These are phyloP conservation scores for Emiliania huxleyi DNA, from an alignment of 78 protist species.

Conservation along the genomic window DNA sequence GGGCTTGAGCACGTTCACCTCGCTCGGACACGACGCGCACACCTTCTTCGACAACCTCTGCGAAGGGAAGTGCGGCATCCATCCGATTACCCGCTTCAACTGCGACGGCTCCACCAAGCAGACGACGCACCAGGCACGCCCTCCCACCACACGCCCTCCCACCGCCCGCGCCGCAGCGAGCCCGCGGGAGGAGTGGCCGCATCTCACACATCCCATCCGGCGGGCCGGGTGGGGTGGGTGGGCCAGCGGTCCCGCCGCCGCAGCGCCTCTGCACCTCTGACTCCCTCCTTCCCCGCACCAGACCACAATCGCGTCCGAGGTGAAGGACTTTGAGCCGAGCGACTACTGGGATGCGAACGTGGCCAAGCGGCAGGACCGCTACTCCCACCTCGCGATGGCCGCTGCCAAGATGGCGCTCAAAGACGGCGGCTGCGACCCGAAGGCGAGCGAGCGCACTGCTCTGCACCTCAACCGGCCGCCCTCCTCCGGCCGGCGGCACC, in stretches of 20 bases:
- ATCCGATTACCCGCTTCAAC: neutral
- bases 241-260: too few species aligned
- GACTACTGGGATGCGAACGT: neutral
- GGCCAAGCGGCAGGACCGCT: slow-evolving; percentile 4
- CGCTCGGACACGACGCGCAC: neutral
- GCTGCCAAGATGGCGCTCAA: neutral
- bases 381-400: slow-evolving; percentile 6
- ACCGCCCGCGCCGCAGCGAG: too few species aligned
- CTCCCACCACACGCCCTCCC: too few species aligned
- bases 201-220: too few species aligned
- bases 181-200: too few species aligned
- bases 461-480: too few species aligned
- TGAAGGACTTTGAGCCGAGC: neutral
- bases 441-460: too few species aligned
- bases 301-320: neutral
- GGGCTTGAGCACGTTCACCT: slow-evolving; percentile 7
- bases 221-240: too few species aligned
- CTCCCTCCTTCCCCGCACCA: neutral
- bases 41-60: neutral
- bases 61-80: slow-evolving; percentile 1
- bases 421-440: neutral
- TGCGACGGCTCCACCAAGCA: neutral
- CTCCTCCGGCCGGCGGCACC: too few species aligned
- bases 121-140: neutral
- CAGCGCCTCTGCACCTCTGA: too few species aligned